Evolutionary conservation across 2,329 filamentous ascomycete species (phyloP), one percentile per base, ranked within the genome.

Genomic region (Hymenoscyphus occultus): DNA sequence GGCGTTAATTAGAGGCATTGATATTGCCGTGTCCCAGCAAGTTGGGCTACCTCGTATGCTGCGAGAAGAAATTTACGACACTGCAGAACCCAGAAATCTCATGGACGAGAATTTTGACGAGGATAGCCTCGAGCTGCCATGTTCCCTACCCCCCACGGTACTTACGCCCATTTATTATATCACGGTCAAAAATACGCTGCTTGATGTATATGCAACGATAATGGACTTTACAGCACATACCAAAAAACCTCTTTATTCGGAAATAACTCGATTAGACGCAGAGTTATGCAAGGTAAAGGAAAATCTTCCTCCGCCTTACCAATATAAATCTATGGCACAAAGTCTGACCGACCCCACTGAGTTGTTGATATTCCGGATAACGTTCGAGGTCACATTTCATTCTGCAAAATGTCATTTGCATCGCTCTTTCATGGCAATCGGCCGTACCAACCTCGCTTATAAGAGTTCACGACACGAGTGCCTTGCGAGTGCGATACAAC

Each of bases 41-140:
- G 80, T 89, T 66, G 88, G 88, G 1, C 78, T 90, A 61, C 88
- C 88, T 1, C 83, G 83, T 71, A 86, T 90, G 84, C 80, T 90
- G 59, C 81, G 85, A 66, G 80, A 82, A 31, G 82, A 85, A 39
- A 86, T 90, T 66, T 83, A 81, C 56, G 88, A 90, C 70, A 87
- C 86, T 0, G 77, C 80, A 1, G 74, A 87, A 28, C 87, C 87
- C 14, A 79, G 80, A 39, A 90, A 90, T 72, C 74, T 90, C 40
- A 80, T 84, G 56, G 88, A 90, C 72, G 82, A 85, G 31, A 87
- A 90, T 72, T 87, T 90, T 68, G 80, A 81, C 67, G 82, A 85
- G 72, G 76, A 83, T 65, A 81, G 78, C 58, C 76, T 76, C 31
- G 80, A 80, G 54, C 76, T 90, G 39, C 88, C 88, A 0, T 80